These are phyloP conservation scores for Suhomyces kilbournensis DNA, from an alignment of 805 yeast species.

Conservation along the genomic window DNA sequence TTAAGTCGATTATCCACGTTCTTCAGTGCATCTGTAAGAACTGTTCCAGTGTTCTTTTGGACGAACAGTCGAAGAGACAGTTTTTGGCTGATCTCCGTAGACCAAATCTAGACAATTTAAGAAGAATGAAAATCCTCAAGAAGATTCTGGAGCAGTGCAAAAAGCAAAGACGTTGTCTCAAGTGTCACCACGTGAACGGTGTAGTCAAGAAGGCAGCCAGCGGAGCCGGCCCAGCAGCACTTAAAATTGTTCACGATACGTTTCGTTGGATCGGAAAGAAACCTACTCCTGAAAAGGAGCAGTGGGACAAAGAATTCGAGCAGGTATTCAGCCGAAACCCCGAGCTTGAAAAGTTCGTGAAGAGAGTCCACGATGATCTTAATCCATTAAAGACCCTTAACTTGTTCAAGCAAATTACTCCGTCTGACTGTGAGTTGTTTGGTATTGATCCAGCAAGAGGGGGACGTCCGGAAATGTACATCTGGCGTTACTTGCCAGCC, in stretches of 20 bases:
- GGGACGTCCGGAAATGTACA: constrained; percentile 93
- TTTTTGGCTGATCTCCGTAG: constrained; percentile 77
- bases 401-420: constrained; percentile 78
- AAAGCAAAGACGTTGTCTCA: constrained; percentile 86
- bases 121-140: constrained; percentile 86
- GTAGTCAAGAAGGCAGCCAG: constrained; percentile 95
- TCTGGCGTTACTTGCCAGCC: constrained; percentile 97
- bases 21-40: constrained; percentile 88
- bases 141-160: constrained; percentile 87
- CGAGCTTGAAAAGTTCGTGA: constrained; percentile 82
- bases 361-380: constrained; percentile 87
- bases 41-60: constrained; percentile 76
- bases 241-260: constrained; percentile 92
- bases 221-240: constrained; percentile 88
- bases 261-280: constrained; percentile 95
- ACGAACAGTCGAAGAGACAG: constrained; percentile 65
- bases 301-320: constrained; percentile 85
- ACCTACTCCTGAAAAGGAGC: constrained; percentile 74
- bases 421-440: constrained; percentile 86
- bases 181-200: constrained; percentile 89
- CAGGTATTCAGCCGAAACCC: constrained; percentile 73
- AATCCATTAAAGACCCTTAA: constrained; percentile 89
- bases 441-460: constrained; percentile 86
- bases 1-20: constrained; percentile 84
- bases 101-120: constrained; percentile 84